Conservation (phyloP, 371 early-diverging fungal species). For the Lichtheimia ornata region DNA sequence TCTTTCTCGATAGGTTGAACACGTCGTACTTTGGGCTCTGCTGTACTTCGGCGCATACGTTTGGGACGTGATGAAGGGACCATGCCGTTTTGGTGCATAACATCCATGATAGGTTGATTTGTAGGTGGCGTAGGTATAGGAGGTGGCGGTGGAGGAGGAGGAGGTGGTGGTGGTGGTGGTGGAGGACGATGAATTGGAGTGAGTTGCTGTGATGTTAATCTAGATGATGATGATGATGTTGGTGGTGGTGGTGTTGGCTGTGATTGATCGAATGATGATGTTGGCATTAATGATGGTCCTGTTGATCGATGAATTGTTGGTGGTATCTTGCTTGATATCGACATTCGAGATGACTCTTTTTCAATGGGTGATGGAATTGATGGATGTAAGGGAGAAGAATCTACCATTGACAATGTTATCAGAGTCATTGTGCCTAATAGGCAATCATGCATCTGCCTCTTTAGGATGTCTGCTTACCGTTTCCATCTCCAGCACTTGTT, state of each 20-base stretch:
- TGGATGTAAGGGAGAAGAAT: neutral
- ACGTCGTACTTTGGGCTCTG: conserved; percentile 37
- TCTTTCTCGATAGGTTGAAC: conserved; percentile 62
- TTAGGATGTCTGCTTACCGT: neutral
- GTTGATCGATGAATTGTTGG: neutral
- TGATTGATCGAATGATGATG: conserved; percentile 1
- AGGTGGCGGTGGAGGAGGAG: neutral
- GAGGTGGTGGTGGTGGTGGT: too few species aligned
- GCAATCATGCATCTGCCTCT: too few species aligned
- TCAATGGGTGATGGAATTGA: neutral
- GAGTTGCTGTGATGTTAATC: too few species aligned
- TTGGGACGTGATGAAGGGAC: conserved; percentile 43
- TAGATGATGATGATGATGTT: too few species aligned
- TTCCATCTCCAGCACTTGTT: neutral
- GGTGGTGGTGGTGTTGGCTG: neutral
- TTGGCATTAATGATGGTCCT: neutral
- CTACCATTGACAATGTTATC: too few species aligned
- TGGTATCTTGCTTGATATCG: neutral
- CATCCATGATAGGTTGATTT: conserved; percentile 14
- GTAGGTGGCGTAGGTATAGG: neutral
- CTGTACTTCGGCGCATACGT: conserved; percentile 38
- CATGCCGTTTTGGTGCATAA: conserved; percentile 20
- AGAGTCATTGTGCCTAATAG: neutral
- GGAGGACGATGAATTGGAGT: too few species aligned
- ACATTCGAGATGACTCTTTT: too few species aligned